Percentiles rank a stretch among this genome's conserved stretches.
These are phyloP conservation scores for Fennellomyces sp. DNA, from an alignment of 371 early-diverging fungal genomes.

Conservation along the genomic window DNA sequence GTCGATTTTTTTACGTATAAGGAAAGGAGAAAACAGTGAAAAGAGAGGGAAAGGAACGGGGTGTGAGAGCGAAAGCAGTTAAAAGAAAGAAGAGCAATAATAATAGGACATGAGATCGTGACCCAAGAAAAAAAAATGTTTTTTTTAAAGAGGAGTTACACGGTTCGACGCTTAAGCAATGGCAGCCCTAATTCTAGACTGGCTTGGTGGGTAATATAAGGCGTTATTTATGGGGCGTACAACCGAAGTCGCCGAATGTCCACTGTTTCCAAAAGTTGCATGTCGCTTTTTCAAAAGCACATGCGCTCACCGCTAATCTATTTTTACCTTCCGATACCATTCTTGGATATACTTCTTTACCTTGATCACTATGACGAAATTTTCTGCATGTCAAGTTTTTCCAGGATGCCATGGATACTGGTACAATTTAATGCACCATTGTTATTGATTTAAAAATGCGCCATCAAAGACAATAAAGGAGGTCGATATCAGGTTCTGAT, in stretches of 20 bases:
- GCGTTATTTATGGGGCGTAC: background rate
- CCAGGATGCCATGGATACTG: too few relatives aligned
- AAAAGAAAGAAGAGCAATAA: background rate
- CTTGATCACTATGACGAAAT: too few relatives aligned
- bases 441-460: too few relatives aligned
- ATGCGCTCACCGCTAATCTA: too few relatives aligned
- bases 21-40: background rate
- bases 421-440: too few relatives aligned
- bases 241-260: conserved; percentile 1
- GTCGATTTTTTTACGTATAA: background rate
- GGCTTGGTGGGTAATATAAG: background rate
- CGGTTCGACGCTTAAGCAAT: background rate
- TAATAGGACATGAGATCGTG: background rate
- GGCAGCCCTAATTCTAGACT: background rate
- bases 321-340: too few relatives aligned
- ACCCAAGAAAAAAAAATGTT: background rate
- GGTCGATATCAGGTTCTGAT: too few relatives aligned
- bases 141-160: conserved; percentile 5
- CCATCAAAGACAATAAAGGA: too few relatives aligned
- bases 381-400: too few relatives aligned
- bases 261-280: background rate
- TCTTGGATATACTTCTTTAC: too few relatives aligned
- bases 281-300: background rate
- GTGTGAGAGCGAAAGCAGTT: background rate
- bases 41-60: background rate